phyloP scores from a whole-genome alignment of 2,329 filamentous ascomycete species.

The Fusarium praegraminearum region DNA sequence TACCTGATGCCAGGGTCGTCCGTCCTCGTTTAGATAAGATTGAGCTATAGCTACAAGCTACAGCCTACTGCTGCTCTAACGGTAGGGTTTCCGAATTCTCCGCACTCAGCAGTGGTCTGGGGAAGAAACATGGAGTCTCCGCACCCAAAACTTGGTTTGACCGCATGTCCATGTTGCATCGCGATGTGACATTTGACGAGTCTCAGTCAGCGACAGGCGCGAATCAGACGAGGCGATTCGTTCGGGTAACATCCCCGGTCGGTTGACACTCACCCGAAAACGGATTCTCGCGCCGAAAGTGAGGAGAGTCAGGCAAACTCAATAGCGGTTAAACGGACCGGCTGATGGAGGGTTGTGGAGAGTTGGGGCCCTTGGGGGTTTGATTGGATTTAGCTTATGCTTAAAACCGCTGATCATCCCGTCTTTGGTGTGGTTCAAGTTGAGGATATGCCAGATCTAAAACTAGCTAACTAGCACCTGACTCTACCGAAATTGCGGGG shows the following conservation, averaged over 20 bases:
- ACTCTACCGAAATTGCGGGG: constrained; percentile 24
- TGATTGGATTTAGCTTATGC: constrained; percentile 22
- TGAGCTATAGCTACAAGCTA: not conserved
- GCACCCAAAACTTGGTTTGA: constrained; percentile 17
- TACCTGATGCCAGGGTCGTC: not conserved
- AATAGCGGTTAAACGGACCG: constrained; percentile 38
- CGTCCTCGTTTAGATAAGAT: constrained; percentile 10
- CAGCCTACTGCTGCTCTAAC: constrained; percentile 3
- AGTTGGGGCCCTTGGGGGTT: too few relatives aligned
- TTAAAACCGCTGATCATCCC: constrained; percentile 31
- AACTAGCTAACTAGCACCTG: constrained; percentile 12
- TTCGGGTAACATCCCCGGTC: not conserved
- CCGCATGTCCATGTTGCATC: constrained; percentile 18
- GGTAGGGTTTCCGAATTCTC: constrained; percentile 27
- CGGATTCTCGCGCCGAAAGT: constrained; percentile 28
- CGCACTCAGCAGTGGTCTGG: constrained; percentile 27
- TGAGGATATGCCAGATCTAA: constrained; percentile 25
- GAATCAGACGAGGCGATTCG: constrained; percentile 15
- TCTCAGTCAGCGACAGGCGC: constrained; percentile 10
- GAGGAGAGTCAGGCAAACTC: constrained; percentile 14
- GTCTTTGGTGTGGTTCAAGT: not conserved
- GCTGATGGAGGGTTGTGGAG: constrained; percentile 17
- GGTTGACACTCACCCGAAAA: constrained; percentile 14
- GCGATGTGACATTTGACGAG: constrained; percentile 13
- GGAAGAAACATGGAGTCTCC: constrained; percentile 30